Evolutionary conservation across 495 filamentous ascomycete species (phyloP).

Genomic region (Neurospora tetraspora): DNA sequence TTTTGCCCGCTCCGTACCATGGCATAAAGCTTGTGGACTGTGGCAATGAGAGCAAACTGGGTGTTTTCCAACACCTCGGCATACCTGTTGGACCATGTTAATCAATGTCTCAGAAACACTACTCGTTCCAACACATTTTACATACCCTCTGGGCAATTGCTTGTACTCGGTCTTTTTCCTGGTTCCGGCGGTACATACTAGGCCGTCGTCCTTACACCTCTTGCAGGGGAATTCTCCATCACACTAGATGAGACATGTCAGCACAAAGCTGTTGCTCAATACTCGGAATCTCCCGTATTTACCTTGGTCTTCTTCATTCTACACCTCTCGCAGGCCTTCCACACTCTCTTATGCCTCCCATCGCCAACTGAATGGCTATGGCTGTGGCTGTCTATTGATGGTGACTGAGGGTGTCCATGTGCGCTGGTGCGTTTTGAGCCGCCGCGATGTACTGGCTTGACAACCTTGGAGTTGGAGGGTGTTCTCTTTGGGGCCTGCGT

Average conservation of each 20-base stretch:
- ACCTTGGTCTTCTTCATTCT: conserved; percentile 66
- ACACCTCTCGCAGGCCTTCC: conserved; percentile 63
- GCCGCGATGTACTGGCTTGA: conserved; percentile 18
- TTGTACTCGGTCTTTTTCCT: conserved; percentile 52
- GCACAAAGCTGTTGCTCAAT: not conserved
- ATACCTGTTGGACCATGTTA: conserved; percentile 26
- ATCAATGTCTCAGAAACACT: conserved; percentile 11
- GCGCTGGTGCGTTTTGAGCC: conserved; percentile 20
- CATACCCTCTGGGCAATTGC: conserved; percentile 43
- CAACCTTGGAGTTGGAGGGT: conserved; percentile 18
- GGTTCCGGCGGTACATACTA: conserved; percentile 47
- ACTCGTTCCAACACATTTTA: not conserved
- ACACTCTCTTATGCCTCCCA: conserved; percentile 52
- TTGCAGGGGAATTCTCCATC: conserved; percentile 59
- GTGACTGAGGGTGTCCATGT: conserved; percentile 20
- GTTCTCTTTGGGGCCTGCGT: conserved; percentile 13
- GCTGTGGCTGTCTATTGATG: conserved; percentile 16
- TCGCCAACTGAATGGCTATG: conserved; percentile 25
- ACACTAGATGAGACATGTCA: conserved; percentile 32
- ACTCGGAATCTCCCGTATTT: not conserved
- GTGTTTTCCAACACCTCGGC: conserved; percentile 50
- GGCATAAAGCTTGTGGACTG: conserved; percentile 47
- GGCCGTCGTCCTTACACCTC: conserved; percentile 52
- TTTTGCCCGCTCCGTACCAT: conserved; percentile 45
- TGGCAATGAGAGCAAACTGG: conserved; percentile 45